Base-by-base conservation (phyloP, 2,329 filamentous ascomycete species). In the Calonectria hongkongensis region DNA sequence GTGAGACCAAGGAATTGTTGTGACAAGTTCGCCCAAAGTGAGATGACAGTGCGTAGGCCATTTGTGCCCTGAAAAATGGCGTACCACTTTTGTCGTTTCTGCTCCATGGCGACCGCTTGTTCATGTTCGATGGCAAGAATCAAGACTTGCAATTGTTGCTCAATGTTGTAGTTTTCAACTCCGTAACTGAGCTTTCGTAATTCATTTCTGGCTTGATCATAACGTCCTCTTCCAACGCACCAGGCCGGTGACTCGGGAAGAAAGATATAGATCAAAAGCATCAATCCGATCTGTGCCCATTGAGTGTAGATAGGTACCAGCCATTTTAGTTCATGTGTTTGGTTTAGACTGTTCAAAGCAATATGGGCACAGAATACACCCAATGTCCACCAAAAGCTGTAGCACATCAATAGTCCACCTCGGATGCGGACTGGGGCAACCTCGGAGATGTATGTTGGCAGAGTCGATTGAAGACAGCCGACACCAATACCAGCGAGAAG, bases 321-420 rank as follows among this genome's bases (percentile, higher is more conserved):
- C 70, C 82, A 87, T 56, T 86, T 76, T 25, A 80, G 76, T 0
- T 83, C 83, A 33, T 83, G 75, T 0, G 65, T 66, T 10, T 75
- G 68, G 48, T 81, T 82, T 2, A 87, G 78, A 2, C 76, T 69
- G 28, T 86, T 81, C 3, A 88, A 77, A 1, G 85, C 85, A 0
- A 88, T 80, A 5, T 83, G 84, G 2, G 84, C 85, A 45, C 84
- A 85, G 41, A 88, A 83, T n/a, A 82, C 81, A 1, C 86, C 86
- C 0, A 87, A 36, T 1, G 84, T 83, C 73, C 84, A 87, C 86
- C 86, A 88, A 74, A 86, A 82, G 64, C 79, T 85, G 70, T 87
- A 86, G 8, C 81, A 79, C 73, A 86, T 86, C 41, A 87, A 81
- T 3, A 82, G 45, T 3, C 84, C 82, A 25, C 86, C 86, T 21